Base-by-base conservation (phyloP, 1,139 yeast genomes). In the Pichia sp. region DNA sequence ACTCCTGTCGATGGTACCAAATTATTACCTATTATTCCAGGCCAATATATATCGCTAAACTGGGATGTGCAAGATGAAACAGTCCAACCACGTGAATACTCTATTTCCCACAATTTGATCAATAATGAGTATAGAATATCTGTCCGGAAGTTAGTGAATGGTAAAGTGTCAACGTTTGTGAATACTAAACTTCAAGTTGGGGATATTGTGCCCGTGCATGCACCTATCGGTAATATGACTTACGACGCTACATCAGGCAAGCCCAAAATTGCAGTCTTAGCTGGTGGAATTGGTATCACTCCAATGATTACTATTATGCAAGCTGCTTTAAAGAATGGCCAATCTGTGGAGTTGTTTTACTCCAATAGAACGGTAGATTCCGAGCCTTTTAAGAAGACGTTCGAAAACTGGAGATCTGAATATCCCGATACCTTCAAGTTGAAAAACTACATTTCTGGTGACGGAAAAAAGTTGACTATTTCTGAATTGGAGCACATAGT, bases 211-310 rank as follows among this genome's bases (percentile, higher is more conserved):
- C 73, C 73, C 51, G 75, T 84, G 40, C 74, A 83, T 52, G 80
- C 88, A 13, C 90, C 90, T 45, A 73, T 75, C 30, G 90, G 90
- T 45, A 77, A 76, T 53, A 78, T 83, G 61, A 70, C 65, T 2
- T 74, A 77, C 63, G 51, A 55, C n/a, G 63, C 70, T 49, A 70
- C 71, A 23, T 56, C 62, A n/a, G 59, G 62, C 8, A 62, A 64
- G 41, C 59, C 64, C 23, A 75, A 77, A 30, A 71, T 78, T 26
- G 72, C 80, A 3, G 63, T 71, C 8, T 67, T 83, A 45, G 77
- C 81, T 32, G 87, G 84, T 52, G 90, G 90, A 53, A 82, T 84
- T 60, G 90, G 90, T 59, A 79, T 83, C 55, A 85, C 90, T 2
- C 90, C 90, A 45, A 60, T 82, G 54, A 64, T 82, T 50, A 71